Conservation (phyloP, 108 stramenopile species). For the Discostella stelligeroides region DNA sequence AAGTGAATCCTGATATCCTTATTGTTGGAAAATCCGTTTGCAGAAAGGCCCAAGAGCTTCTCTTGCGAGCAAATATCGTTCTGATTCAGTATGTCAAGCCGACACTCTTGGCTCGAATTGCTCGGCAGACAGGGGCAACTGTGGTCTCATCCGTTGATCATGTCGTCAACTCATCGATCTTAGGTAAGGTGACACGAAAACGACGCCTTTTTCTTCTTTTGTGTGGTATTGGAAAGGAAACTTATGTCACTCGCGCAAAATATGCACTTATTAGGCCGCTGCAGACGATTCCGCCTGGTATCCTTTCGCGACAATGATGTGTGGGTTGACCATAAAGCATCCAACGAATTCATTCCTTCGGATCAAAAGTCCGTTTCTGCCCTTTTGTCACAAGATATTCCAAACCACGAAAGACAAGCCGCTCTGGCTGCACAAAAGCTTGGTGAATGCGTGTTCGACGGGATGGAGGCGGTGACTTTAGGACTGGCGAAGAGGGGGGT, state of each 20-base stretch:
- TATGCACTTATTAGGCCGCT: too few relatives aligned
- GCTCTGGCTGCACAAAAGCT: slow-evolving; percentile 77
- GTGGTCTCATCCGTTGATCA: slow-evolving; percentile 90
- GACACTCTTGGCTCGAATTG: slow-evolving; percentile 79
- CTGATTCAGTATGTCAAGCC: slow-evolving; percentile 93
- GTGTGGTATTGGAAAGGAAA: background rate
- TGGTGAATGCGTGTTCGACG: slow-evolving; percentile 81
- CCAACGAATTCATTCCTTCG: slow-evolving; percentile 9
- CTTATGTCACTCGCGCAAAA: background rate
- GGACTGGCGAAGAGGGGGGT: slow-evolving; percentile 88
- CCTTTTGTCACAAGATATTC: slow-evolving; percentile 52
- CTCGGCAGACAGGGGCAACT: slow-evolving; percentile 91
- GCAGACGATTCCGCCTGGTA: slow-evolving; percentile 85
- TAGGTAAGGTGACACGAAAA: slow-evolving; percentile 60
- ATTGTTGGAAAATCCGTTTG: slow-evolving; percentile 85
- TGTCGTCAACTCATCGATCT: slow-evolving; percentile 78
- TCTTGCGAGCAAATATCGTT: slow-evolving; percentile 78
- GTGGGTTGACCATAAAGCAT: slow-evolving; percentile 51
- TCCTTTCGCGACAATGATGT: slow-evolving; percentile 85
- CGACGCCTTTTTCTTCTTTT: slow-evolving; percentile 7
- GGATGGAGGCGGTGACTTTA: slow-evolving; percentile 74
- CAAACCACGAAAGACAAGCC: slow-evolving; percentile 73
- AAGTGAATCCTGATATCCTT: slow-evolving; percentile 87
- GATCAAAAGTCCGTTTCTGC: slow-evolving; percentile 51
- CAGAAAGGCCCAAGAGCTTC: slow-evolving; percentile 88